Evolutionary conservation across 2,329 filamentous ascomycete genomes (phyloP).

Genomic region (Ramichloridium luteum): DNA sequence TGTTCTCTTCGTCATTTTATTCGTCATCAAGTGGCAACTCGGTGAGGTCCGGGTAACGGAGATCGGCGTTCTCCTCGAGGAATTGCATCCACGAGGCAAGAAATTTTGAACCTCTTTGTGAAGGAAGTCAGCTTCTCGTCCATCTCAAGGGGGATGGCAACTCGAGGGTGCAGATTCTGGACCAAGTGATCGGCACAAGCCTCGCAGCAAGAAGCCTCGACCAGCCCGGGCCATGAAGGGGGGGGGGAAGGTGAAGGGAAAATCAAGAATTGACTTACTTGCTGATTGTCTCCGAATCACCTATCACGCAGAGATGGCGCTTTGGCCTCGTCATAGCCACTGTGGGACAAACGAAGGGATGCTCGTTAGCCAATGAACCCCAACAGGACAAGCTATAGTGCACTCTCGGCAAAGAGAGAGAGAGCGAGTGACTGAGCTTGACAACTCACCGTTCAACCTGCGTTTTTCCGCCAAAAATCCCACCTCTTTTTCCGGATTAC

Average conservation of each 20-base stretch:
- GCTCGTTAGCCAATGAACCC: too few relatives aligned
- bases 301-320: slow-evolving; percentile 79
- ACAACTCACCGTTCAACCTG: slow-evolving; percentile 67
- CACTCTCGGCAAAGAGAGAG: too few relatives aligned
- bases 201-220: too few relatives aligned
- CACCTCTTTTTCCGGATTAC: slow-evolving; percentile 75
- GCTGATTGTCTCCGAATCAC: slow-evolving; percentile 86
- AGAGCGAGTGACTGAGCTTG: too few relatives aligned
- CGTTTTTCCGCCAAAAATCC: slow-evolving; percentile 89
- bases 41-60: slow-evolving; percentile 67
- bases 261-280: slow-evolving; percentile 62
- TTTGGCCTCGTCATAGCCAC: slow-evolving; percentile 95
- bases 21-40: slow-evolving; percentile 29
- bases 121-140: slow-evolving; percentile 10
- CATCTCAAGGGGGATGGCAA: background rate
- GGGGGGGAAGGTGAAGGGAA: too few relatives aligned
- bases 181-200: too few relatives aligned
- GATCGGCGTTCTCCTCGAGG: slow-evolving; percentile 77
- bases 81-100: slow-evolving; percentile 84
- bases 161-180: background rate
- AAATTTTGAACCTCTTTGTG: slow-evolving; percentile 63
- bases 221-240: too few relatives aligned
- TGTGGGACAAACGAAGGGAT: slow-evolving; percentile 28
- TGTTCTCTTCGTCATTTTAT: too few relatives aligned
- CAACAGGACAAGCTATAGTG: too few relatives aligned